A percentile compares a stretch with the other conserved stretches of the same genome.
These are phyloP conservation scores for Postia placenta DNA, from an alignment of 768 basidiomycete species.

Conservation along the genomic window DNA sequence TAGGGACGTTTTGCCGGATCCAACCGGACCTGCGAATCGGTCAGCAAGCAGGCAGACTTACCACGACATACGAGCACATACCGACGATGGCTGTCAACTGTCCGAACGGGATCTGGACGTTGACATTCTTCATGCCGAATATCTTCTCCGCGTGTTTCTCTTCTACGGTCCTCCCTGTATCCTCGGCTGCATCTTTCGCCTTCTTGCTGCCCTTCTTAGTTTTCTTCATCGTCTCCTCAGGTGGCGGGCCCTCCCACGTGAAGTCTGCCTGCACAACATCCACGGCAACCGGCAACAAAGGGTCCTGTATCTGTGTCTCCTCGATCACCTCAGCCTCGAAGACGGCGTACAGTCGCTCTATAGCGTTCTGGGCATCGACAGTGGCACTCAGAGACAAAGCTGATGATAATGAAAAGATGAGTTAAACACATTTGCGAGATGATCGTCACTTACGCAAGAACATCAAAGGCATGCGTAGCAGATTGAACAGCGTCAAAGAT, in stretches of 20 bases:
- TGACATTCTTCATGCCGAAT: conserved; percentile 65
- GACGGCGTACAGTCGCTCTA: conserved; percentile 67
- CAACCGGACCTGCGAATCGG: conserved; percentile 43
- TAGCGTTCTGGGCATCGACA: conserved; percentile 79
- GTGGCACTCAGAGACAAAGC: conserved; percentile 70
- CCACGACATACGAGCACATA: neutral
- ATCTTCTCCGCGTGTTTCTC: conserved; percentile 34
- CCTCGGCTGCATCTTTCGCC: conserved; percentile 13
- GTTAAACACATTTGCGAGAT: too few species aligned
- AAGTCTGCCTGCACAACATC: conserved; percentile 60
- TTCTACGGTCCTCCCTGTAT: conserved; percentile 22
- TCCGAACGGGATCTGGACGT: conserved; percentile 66
- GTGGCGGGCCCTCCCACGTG: conserved; percentile 78
- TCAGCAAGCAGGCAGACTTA: neutral
- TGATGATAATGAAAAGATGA: conserved; percentile 21
- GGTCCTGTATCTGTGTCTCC: conserved; percentile 51
- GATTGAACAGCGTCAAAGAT: conserved; percentile 78
- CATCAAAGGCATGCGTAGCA: conserved; percentile 80
- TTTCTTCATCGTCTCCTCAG: conserved; percentile 32
- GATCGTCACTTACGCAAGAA: conserved; percentile 39
- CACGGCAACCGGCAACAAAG: conserved; percentile 54
- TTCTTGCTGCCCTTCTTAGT: conserved; percentile 31
- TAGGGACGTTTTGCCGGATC: conserved; percentile 63
- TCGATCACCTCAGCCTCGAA: conserved; percentile 79
- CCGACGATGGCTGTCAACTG: conserved; percentile 83